Conservation (phyloP, 163 green algal species). For the Scenedesmus sp. region DNA sequence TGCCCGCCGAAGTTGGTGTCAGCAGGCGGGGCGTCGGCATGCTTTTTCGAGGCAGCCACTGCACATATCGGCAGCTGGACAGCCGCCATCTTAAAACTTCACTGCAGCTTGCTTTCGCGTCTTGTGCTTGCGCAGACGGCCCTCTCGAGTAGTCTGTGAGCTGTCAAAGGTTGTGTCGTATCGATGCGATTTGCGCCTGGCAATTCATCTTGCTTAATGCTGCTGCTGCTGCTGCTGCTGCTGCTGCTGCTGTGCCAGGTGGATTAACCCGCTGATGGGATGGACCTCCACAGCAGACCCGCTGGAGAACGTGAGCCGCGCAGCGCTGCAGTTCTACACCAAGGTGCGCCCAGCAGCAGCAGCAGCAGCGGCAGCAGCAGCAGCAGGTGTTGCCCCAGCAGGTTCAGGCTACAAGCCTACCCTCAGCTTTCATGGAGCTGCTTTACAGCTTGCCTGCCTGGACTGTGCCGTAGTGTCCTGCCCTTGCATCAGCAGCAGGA, state of each 20-base stretch:
- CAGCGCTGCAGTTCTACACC: slow-evolving; percentile 76
- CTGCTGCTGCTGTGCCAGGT: slow-evolving; percentile 66
- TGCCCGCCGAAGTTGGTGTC: no score
- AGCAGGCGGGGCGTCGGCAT: no score
- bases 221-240: not conserved
- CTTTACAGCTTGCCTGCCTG: no score
- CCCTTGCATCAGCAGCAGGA: no score
- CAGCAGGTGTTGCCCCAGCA: not conserved
- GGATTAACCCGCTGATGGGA: slow-evolving; percentile 93
- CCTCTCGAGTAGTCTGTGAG: no score
- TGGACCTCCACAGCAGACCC: slow-evolving; percentile 93
- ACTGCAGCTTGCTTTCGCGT: not conserved
- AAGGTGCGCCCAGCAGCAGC: slow-evolving; percentile 74
- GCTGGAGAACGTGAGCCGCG: slow-evolving; percentile 83
- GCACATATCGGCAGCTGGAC: not conserved
- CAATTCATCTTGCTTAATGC: not conserved
- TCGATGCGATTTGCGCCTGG: no score
- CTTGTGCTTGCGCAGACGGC: no score
- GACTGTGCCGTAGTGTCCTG: no score
- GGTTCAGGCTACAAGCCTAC: not conserved
- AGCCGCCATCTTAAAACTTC: not conserved
- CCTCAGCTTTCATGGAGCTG: no score
- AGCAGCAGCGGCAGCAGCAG: slow-evolving; percentile 24
- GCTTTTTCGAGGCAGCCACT: no score
- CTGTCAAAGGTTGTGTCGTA: no score